phyloP scores from a whole-genome alignment of 805 yeast genomes.

The Yarrowia sp. region DNA sequence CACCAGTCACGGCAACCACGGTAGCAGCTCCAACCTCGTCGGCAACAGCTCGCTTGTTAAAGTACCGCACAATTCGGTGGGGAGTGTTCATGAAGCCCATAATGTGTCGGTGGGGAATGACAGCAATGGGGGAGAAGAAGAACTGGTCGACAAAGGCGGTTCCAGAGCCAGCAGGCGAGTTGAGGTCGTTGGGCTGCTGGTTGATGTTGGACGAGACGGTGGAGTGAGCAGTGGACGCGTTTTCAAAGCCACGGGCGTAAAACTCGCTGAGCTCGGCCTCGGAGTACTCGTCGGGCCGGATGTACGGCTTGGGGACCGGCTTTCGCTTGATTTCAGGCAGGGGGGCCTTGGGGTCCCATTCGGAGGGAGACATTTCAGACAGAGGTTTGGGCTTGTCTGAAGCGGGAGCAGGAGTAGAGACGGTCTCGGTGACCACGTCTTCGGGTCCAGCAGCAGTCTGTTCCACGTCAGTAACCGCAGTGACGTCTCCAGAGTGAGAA shows the following conservation, averaged over 20 bases:
- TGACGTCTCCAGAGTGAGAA: neutral
- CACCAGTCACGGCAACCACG: slow-evolving; percentile 51
- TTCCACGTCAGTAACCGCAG: neutral
- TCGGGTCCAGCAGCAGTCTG: neutral
- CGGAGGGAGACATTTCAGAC: neutral
- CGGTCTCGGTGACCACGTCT: neutral
- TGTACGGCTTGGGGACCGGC: slow-evolving; percentile 62
- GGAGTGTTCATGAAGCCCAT: slow-evolving; percentile 79
- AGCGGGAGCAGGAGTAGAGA: neutral
- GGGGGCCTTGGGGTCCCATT: slow-evolving; percentile 12
- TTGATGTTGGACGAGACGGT: slow-evolving; percentile 19
- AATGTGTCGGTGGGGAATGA: slow-evolving; percentile 70
- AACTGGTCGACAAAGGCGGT: slow-evolving; percentile 16
- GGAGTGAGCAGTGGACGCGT: slow-evolving; percentile 36
- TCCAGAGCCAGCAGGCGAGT: slow-evolving; percentile 3
- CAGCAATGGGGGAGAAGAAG: slow-evolving; percentile 59
- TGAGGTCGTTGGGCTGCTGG: slow-evolving; percentile 2
- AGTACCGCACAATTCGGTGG: slow-evolving; percentile 69
- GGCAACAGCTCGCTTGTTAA: slow-evolving; percentile 67
- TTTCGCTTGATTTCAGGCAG: slow-evolving; percentile 37
- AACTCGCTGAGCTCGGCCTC: slow-evolving; percentile 59
- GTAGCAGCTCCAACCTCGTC: slow-evolving; percentile 58
- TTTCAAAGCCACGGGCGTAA: slow-evolving; percentile 34
- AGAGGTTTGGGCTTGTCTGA: neutral
- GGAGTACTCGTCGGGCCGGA: slow-evolving; percentile 56